Conservation (phyloP, 1,284 basidiomycete genomes). For the Trichosporon ovoides region DNA sequence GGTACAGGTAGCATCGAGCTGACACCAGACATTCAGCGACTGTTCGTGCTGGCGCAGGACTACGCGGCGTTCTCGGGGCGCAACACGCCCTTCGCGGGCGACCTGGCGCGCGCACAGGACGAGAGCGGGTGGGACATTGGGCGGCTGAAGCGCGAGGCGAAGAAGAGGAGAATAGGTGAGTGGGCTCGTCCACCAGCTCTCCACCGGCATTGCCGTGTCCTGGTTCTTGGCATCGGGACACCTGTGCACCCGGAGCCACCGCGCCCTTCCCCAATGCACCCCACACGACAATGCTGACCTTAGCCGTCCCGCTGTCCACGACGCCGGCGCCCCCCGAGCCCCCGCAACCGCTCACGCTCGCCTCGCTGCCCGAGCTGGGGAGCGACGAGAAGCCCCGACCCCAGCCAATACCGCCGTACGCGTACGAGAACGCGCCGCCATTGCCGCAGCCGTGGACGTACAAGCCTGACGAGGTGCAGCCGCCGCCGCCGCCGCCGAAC, state of each 20-base stretch:
- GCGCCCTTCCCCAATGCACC: too few species aligned
- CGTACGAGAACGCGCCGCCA: constrained; percentile 34
- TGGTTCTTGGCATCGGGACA: too few species aligned
- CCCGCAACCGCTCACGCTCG: constrained; percentile 4
- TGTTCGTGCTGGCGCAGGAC: constrained; percentile 29
- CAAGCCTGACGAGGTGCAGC: constrained; percentile 11
- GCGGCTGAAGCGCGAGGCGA: constrained; percentile 27
- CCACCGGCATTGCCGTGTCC: neutral
- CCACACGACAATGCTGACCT: neutral
- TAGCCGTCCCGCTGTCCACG: constrained; percentile 11
- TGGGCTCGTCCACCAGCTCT: too few species aligned
- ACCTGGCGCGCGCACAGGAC: constrained; percentile 32
- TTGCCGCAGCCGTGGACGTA: constrained; percentile 41
- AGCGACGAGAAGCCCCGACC: constrained; percentile 16
- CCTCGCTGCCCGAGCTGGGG: constrained; percentile 8
- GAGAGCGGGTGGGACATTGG: constrained; percentile 20
- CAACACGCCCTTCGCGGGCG: constrained; percentile 24
- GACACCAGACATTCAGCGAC: constrained; percentile 34
- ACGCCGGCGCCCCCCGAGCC: constrained; percentile 10
- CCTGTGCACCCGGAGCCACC: neutral
- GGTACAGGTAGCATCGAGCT: neutral
- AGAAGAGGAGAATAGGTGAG: constrained; percentile 28
- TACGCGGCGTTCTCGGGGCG: constrained; percentile 33
- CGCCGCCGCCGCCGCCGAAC: constrained; percentile 8
- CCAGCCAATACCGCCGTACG: constrained; percentile 18